Percentiles rank a stretch among this genome's conserved stretches.
Conservation (phyloP, 805 yeast species). For the Trichomonascus vanleenenianus region DNA sequence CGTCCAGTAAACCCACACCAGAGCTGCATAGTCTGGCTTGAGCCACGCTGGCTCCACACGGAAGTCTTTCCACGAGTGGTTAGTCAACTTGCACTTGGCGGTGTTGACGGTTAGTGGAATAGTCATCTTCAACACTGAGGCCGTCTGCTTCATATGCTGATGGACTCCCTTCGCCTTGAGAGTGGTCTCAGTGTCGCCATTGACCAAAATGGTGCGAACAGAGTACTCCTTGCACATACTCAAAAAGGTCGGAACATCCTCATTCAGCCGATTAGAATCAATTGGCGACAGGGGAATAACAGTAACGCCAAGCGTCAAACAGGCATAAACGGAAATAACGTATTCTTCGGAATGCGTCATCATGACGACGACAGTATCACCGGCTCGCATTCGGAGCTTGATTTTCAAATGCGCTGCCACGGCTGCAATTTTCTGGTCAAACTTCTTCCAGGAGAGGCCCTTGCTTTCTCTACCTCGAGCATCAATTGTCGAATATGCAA, state of each 20-base stretch:
- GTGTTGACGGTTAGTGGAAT: conserved; percentile 60
- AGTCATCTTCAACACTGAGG: conserved; percentile 24
- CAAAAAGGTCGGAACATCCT: conserved; percentile 62
- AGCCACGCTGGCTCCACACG: conserved; percentile 19
- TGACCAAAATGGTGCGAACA: conserved; percentile 65
- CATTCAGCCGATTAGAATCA: conserved; percentile 57
- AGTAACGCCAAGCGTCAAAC: conserved; percentile 71
- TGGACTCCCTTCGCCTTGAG: conserved; percentile 62
- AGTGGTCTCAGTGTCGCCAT: conserved; percentile 62
- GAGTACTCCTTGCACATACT: conserved; percentile 63
- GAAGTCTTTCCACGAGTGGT: conserved; percentile 20
- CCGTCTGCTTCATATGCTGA: conserved; percentile 44
- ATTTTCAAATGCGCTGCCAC: conserved; percentile 63
- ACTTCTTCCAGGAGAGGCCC: conserved; percentile 68
- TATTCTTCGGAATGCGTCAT: conserved; percentile 85
- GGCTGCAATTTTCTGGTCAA: conserved; percentile 69
- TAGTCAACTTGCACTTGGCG: conserved; percentile 40
- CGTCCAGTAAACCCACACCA: conserved; percentile 64
- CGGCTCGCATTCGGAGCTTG: conserved; percentile 55
- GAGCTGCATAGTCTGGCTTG: conserved; percentile 39
- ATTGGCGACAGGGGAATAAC: conserved; percentile 73
- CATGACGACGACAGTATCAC: conserved; percentile 71
- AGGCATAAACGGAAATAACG: conserved; percentile 75
- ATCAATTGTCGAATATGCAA: conserved; percentile 50
- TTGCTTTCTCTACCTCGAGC: conserved; percentile 41